Conservation (phyloP, 1,139 yeast genomes). For the Debaryomyces subglobosus region DNA sequence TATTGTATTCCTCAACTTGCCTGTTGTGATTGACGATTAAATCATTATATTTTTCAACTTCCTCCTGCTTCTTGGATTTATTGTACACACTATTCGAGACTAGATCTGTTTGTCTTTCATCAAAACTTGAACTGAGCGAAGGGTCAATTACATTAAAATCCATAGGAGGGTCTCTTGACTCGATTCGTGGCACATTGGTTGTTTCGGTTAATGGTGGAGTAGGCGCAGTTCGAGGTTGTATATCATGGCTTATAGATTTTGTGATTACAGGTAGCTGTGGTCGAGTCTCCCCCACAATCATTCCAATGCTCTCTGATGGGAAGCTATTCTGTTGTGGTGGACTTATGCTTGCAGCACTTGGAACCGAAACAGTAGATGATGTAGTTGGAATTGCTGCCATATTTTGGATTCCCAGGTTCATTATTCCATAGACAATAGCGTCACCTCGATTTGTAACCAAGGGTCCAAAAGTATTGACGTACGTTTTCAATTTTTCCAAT, state of each 20-base stretch:
- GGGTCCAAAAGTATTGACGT: constrained; percentile 14
- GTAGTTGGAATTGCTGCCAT: background rate
- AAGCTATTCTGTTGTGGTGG: background rate
- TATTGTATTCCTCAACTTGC: constrained; percentile 17
- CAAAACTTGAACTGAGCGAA: constrained; percentile 6
- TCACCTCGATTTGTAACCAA: constrained; percentile 18
- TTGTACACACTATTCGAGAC: background rate
- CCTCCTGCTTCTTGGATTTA: constrained; percentile 10
- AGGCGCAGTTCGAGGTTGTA: background rate
- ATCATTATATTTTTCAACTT: constrained; percentile 14
- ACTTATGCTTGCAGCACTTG: constrained; percentile 6
- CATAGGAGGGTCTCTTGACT: background rate
- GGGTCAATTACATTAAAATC: constrained; percentile 12
- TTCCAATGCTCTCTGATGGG: background rate
- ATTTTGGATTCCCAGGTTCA: constrained; percentile 7
- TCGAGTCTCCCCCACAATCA: constrained; percentile 9
- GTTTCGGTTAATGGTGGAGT: background rate
- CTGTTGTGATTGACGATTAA: constrained; percentile 12
- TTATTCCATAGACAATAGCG: constrained; percentile 13
- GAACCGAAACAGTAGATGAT: background rate
- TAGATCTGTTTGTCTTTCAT: background rate
- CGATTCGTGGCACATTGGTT: background rate
- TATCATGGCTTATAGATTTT: background rate
- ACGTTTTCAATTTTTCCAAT: constrained; percentile 13
- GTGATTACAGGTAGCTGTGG: constrained; percentile 6